A percentile compares a stretch with the other conserved stretches of the same genome.
Conservation (phyloP, 768 basidiomycete genomes). For the Calocybe gangraenosa region DNA sequence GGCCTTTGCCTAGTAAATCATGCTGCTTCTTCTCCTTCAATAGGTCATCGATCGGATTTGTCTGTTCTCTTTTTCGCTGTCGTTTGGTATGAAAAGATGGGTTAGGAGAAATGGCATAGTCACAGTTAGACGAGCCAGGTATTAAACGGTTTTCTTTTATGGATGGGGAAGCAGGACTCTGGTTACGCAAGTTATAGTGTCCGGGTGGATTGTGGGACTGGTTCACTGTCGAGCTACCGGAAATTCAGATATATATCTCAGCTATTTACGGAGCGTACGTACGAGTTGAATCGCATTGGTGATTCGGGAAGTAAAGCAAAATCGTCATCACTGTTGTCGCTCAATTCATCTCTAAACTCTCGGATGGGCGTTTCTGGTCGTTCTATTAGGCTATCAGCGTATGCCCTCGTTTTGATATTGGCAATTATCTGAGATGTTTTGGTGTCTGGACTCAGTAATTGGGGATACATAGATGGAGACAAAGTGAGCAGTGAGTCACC, state of each 20-base stretch:
- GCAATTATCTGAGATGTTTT: constrained; percentile 61
- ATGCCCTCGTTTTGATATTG: constrained; percentile 60
- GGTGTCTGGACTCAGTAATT: constrained; percentile 29
- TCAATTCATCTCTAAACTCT: constrained; percentile 40
- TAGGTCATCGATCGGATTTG: constrained; percentile 51
- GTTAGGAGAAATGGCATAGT: background rate
- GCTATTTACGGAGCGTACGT: background rate
- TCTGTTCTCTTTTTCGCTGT: constrained; percentile 11
- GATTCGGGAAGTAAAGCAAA: constrained; percentile 17
- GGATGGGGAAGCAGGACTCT: constrained; percentile 9
- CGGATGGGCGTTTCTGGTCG: constrained; percentile 33
- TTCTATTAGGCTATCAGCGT: constrained; percentile 40
- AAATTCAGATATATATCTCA: too few species aligned
- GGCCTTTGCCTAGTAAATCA: constrained; percentile 35
- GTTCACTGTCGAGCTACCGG: too few species aligned
- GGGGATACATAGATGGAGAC: constrained; percentile 26
- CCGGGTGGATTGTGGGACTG: too few species aligned
- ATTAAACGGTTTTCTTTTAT: constrained; percentile 3
- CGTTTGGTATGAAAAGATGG: constrained; percentile 8
- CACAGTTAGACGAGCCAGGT: background rate
- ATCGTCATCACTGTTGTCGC: constrained; percentile 51
- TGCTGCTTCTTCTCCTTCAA: constrained; percentile 47
- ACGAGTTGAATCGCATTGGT: constrained; percentile 15
- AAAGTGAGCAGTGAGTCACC: constrained; percentile 14
- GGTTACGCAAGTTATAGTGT: constrained; percentile 7